Conservation (phyloP, 2,329 filamentous ascomycete genomes). For the Ustilaginoidea virens region DNA sequence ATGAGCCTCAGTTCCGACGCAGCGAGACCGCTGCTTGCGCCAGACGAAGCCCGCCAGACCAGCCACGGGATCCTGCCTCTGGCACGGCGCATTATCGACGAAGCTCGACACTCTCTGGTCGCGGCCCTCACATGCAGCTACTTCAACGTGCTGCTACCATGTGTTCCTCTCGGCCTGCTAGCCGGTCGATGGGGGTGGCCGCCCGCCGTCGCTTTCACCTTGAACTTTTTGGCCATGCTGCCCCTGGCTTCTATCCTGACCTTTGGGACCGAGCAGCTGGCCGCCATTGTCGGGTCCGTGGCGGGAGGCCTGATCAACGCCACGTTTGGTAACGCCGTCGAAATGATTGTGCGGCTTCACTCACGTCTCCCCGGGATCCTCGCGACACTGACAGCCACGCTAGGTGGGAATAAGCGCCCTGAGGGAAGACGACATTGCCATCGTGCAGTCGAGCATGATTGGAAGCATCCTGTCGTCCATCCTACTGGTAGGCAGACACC, state of each 20-base stretch:
- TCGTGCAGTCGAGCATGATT: conserved; percentile 8
- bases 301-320: conserved; percentile 49
- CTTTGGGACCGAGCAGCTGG: conserved; percentile 49
- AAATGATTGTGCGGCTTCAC: conserved; percentile 37
- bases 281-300: conserved; percentile 44
- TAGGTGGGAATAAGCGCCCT: conserved; percentile 5
- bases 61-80: not conserved
- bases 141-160: conserved; percentile 42
- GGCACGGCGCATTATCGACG: not conserved
- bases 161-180: conserved; percentile 48
- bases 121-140: conserved; percentile 6
- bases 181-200: conserved; percentile 32
- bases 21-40: too few relatives aligned
- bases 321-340: conserved; percentile 51
- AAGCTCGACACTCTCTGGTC: conserved; percentile 4
- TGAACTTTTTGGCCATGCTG: conserved; percentile 51
- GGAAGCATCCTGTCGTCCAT: conserved; percentile 7
- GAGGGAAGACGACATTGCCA: conserved; percentile 4
- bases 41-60: not conserved
- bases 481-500: not conserved
- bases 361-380: not conserved
- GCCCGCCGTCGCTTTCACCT: conserved; percentile 31
- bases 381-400: not conserved
- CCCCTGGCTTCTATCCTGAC: conserved; percentile 45
- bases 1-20: too few relatives aligned